A percentile compares a stretch with the other conserved stretches of the same genome.
Conservation (phyloP, 768 basidiomycete genomes). For the Suillus subalutaceus region DNA sequence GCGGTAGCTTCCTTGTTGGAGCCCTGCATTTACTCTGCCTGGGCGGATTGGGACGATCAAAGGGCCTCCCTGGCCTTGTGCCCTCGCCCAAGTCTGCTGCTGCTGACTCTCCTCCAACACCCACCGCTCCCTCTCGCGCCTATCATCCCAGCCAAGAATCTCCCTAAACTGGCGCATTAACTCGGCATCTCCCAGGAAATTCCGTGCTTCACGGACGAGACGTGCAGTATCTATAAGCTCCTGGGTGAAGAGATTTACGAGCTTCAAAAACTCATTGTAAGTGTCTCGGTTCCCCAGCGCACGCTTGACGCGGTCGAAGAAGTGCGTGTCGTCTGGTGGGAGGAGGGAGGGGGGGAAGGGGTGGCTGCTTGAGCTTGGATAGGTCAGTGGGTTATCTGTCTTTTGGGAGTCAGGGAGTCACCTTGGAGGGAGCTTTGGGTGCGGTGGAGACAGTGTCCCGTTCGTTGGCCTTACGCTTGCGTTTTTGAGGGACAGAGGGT, state of each 20-base stretch:
- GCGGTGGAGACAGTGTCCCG: conserved; percentile 21
- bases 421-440: conserved; percentile 3
- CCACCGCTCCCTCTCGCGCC: conserved; percentile 59
- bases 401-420: conserved; percentile 1
- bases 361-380: conserved; percentile 26
- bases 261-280: conserved; percentile 93
- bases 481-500: conserved; percentile 60
- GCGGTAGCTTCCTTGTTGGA: conserved; percentile 88
- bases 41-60: conserved; percentile 44
- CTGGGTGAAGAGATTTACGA: conserved; percentile 93
- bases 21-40: conserved; percentile 65
- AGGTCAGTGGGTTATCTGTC: background rate
- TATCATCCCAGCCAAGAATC: conserved; percentile 87
- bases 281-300: conserved; percentile 72
- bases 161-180: conserved; percentile 81
- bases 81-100: conserved; percentile 53
- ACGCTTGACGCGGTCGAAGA: conserved; percentile 90
- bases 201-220: conserved; percentile 77
- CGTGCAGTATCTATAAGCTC: conserved; percentile 88
- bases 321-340: conserved; percentile 65
- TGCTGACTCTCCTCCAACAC: conserved; percentile 48
- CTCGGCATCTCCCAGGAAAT: conserved; percentile 79
- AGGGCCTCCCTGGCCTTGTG: conserved; percentile 42
- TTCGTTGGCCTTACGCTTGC: conserved; percentile 62
- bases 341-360: conserved; percentile 20